Evolutionary conservation across 139 green algal genomes (phyloP).

Genomic region (Tetratostichococcus sp.): DNA sequence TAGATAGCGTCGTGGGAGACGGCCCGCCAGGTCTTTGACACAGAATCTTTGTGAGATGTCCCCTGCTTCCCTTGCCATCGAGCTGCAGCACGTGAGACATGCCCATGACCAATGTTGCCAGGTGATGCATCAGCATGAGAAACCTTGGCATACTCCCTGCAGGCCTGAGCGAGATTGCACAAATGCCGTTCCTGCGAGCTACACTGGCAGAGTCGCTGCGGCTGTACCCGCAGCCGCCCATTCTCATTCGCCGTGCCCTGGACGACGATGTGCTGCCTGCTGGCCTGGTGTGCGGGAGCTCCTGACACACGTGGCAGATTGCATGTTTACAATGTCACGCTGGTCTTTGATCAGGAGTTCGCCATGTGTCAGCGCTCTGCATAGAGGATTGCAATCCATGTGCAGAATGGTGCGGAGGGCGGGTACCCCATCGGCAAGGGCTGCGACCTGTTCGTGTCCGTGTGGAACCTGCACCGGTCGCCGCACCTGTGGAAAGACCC

Average conservation of each 20-base stretch:
- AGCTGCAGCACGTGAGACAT: too few relatives aligned
- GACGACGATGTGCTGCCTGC: conserved; percentile 74
- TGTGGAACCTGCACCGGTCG: conserved; percentile 97
- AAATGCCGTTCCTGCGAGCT: conserved; percentile 59
- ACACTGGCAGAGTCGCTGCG: conserved; percentile 83
- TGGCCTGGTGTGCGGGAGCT: conserved; percentile 28
- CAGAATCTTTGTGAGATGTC: too few relatives aligned
- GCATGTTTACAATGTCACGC: too few relatives aligned
- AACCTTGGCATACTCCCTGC: background rate
- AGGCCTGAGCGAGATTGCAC: conserved; percentile 66
- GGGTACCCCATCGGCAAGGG: conserved; percentile 89
- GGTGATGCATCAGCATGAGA: too few relatives aligned
- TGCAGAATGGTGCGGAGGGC: conserved; percentile 40
- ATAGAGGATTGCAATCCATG: too few relatives aligned
- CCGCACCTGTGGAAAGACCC: conserved; percentile 93
- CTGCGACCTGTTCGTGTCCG: conserved; percentile 95
- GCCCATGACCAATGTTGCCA: too few relatives aligned
- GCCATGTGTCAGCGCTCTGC: too few relatives aligned
- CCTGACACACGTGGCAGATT: too few relatives aligned
- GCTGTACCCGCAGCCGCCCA: conserved; percentile 93
- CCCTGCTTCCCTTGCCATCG: too few relatives aligned
- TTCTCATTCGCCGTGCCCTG: conserved; percentile 90
- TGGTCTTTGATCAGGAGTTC: too few relatives aligned
- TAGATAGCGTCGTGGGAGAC: conserved; percentile 72
- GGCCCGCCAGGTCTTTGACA: conserved; percentile 32